Percentiles rank a stretch among this genome's conserved stretches.
Evolutionary conservation across 1,139 yeast genomes (phyloP).

Genomic region (Hyphopichia fennica): DNA sequence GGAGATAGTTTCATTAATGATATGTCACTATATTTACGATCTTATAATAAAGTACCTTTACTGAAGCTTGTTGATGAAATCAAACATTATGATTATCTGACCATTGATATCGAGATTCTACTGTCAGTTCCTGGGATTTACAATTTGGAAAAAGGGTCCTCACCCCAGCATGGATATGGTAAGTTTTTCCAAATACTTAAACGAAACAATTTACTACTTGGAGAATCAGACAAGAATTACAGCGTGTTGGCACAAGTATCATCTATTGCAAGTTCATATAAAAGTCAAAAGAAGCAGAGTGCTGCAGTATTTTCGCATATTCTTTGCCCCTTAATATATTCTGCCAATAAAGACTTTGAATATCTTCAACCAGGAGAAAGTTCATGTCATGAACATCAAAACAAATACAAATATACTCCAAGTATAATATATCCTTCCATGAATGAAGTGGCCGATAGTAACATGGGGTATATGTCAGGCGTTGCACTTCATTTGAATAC

Average conservation of each 20-base stretch:
- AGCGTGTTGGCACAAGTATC: conserved; percentile 57
- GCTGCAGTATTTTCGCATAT: conserved; percentile 57
- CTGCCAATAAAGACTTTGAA: conserved; percentile 11
- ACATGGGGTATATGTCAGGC: conserved; percentile 50
- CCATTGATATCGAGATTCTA: conserved; percentile 53
- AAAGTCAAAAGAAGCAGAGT: conserved; percentile 26
- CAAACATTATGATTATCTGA: conserved; percentile 39
- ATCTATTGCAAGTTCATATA: conserved; percentile 58
- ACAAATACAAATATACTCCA: conserved; percentile 37
- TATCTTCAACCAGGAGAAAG: conserved; percentile 31
- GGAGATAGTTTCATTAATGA: conserved; percentile 29
- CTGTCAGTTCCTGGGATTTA: conserved; percentile 55
- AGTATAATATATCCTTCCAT: conserved; percentile 56
- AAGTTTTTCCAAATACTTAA: conserved; percentile 44
- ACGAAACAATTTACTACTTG: conserved; percentile 30
- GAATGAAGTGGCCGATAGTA: conserved; percentile 44
- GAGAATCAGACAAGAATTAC: conserved; percentile 12
- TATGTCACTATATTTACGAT: conserved; percentile 40
- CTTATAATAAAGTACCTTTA: conserved; percentile 35
- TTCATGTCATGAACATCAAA: conserved; percentile 25
- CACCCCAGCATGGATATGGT: conserved; percentile 43
- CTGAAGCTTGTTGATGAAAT: conserved; percentile 28
- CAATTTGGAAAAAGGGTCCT: conserved; percentile 10
- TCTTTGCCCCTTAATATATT: conserved; percentile 45
- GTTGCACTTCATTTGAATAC: conserved; percentile 55